Evolutionary conservation across 2,329 filamentous ascomycete genomes (phyloP), one percentile per base, ranked within the genome.

Genomic region (Hypoxylon sp.): DNA sequence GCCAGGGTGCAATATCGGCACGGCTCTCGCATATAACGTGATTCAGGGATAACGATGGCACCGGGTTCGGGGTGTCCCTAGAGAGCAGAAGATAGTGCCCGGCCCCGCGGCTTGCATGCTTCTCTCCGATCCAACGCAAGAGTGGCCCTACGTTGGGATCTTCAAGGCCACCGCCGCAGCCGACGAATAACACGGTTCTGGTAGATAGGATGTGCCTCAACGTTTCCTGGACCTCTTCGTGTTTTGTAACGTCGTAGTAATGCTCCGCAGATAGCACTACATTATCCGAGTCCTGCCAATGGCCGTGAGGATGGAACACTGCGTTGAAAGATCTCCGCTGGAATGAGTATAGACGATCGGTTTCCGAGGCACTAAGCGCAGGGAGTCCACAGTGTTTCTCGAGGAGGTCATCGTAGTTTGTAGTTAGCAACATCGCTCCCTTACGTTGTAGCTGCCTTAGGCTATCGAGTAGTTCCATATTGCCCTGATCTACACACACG

Each of bases 281-380:
- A n/a, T 54, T 46, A 0, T 57, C 44, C 1, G 56, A 20, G 42
- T 70, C 68, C 20, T 28, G 51, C 68, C 64, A 70, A 38, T 50
- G 53, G 8, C 68, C 68, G 32, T 69, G 64, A 8, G 64, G 57
- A 40, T 71, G 66, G 16, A 71, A 69, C 7, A 71, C 40, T 3
- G 38, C 65, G 7, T 55, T 18, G 3, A 60, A 44, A n/a, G 55
- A 49, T 24, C 64, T 65, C 20, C 65, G 60, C 14, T 59, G 48
- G 42, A 48, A 71, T 3, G 59, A 56, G 4, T 40, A n/a, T 12
- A 71, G 14, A 12, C 30, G 53, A 2, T 48, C 28, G 0, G 54
- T 32, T n/a, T 69, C 54, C 6, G 63, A 56, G 14, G 38, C 49
- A 55, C 62, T 51, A n/a, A 70, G 30, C n/a, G 64, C 14, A 5